Conservation (phyloP, 208 protist genomes). For the Leishmania turanica region DNA sequence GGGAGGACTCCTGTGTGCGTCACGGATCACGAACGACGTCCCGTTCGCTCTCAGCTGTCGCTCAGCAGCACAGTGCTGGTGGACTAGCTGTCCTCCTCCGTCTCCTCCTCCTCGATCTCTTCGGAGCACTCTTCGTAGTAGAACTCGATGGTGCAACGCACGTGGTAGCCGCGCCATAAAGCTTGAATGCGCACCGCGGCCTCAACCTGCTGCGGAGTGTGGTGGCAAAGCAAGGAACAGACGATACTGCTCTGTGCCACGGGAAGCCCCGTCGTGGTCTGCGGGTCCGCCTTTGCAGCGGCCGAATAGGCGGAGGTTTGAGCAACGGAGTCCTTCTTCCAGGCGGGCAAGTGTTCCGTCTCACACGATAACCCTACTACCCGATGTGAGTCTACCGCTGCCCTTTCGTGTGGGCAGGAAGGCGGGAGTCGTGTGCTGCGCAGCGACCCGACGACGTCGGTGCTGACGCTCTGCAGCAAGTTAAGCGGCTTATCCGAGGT, state of each 20-base stretch:
- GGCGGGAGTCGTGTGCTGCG: background rate
- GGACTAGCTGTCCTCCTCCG: background rate
- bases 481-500: constrained; percentile 13
- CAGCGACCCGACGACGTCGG: background rate
- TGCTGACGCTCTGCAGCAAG: constrained; percentile 12
- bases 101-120: constrained; percentile 25
- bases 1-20: background rate
- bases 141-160: constrained; percentile 46
- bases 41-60: background rate
- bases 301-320: background rate
- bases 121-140: constrained; percentile 66
- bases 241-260: background rate
- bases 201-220: constrained; percentile 19
- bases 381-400: background rate
- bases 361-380: background rate
- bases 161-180: constrained; percentile 56
- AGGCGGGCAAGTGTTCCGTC: background rate
- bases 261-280: background rate
- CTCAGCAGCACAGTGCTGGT: background rate
- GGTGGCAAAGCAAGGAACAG: constrained; percentile 1
- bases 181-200: constrained; percentile 51
- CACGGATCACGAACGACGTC: background rate
- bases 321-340: background rate
- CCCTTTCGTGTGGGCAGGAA: background rate
- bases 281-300: background rate